phyloP scores from a whole-genome alignment of 495 filamentous ascomycete species.

The Cercophora sp. region DNA sequence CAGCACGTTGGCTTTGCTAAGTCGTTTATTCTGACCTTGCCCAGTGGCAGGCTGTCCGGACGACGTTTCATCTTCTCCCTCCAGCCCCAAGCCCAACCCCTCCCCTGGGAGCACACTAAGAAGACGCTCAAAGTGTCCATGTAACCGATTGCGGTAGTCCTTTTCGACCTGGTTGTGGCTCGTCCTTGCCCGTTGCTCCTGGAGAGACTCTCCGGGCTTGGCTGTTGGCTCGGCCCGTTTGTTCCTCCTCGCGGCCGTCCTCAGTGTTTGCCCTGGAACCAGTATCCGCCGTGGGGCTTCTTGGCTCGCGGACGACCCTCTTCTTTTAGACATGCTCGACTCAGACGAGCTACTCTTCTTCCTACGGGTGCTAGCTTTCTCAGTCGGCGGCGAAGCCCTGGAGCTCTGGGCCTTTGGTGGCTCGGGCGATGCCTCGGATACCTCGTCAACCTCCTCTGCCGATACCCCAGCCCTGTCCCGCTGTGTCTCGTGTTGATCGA shows the following conservation, averaged over 20 bases:
- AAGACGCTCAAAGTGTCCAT: constrained; percentile 15
- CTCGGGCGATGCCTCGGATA: no score
- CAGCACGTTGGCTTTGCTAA: constrained; percentile 21
- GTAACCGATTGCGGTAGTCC: constrained; percentile 18
- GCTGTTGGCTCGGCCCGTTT: not conserved
- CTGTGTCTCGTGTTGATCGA: no score
- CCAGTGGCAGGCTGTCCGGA: not conserved
- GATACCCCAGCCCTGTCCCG: no score
- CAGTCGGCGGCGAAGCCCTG: no score
- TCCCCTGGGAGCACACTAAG: constrained; percentile 14
- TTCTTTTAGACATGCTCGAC: no score
- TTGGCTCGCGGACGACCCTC: not conserved
- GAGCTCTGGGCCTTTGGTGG: no score
- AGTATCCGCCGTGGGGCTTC: not conserved
- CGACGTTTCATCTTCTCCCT: not conserved
- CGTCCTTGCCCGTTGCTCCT: constrained; percentile 12
- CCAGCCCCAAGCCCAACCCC: not conserved
- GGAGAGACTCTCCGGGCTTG: constrained; percentile 16
- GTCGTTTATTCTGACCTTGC: not conserved
- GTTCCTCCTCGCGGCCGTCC: constrained; percentile 15
- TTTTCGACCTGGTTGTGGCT: constrained; percentile 21
- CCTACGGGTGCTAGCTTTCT: no score
- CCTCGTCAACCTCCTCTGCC: no score
- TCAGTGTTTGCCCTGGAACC: constrained; percentile 4
- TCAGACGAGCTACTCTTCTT: no score